Evolutionary conservation across 306 rosid genomes (phyloP), one percentile per base, ranked within the genome.

Genomic region (Psophocarpus tetragonolobus): DNA sequence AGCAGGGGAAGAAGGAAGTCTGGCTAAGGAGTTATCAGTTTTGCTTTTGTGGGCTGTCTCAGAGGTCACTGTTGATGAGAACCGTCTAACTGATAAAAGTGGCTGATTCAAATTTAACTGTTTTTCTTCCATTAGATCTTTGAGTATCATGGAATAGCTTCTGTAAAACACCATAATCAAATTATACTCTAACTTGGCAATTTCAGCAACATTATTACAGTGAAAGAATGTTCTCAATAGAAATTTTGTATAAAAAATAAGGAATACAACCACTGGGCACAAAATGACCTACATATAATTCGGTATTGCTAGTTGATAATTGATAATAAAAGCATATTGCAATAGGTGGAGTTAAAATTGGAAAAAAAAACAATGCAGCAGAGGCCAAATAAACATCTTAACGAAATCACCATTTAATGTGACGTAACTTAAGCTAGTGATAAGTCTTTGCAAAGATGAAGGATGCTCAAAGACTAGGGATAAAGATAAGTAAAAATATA

Each of bases 1-100:
- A 48, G 80, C 39, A 11, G 93, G 96, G 76, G 83, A 80, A 68
- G 84, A 83, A 71, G 90, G 89, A 71, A 78, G 29, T 30, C 71
- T 87, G 36, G 91, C 84, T 24, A 58, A 39, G 83, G 94, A 77
- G 8, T 84, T 82, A 47, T 80, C 87, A 4, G 47, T 77, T 56
- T 74, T 83, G 68, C 79, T 71, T 86, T 75, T 85, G 39, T 86
- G 57, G 24, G 82, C 83, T 45, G 82, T 76, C 77, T 84, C 85
- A 27, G 82, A 58, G 71, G 91, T 80, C 18, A 36, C 71, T 53
- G 86, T 60, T 15, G 92, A 85, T 62, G 90, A 77, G 81, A 74
- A 82, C 33, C 98, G 83, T 88, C 99, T 91, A 18, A 95, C 99
- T 0, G 99, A 95, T 76, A 95, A 71, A 86, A 95, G 85, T 18